Evolutionary conservation across 2,329 filamentous ascomycete species (phyloP), one percentile per base, ranked within the genome.

Genomic region (Neofusicoccum sp.): DNA sequence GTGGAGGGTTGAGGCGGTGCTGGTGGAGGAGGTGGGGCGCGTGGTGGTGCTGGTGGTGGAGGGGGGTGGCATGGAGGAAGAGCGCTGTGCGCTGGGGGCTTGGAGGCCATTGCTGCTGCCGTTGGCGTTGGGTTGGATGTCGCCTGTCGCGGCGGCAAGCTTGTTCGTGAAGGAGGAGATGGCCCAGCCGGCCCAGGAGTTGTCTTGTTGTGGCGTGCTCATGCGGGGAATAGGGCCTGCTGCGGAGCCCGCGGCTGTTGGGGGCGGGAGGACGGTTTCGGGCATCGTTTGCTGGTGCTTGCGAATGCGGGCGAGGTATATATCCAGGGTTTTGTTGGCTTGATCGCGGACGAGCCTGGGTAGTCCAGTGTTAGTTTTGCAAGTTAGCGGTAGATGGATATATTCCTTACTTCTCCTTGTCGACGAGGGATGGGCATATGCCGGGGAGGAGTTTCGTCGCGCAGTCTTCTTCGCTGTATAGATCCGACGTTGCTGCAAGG

Each of bases 131-230:
- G 87, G 79, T 72, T 94, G 84, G 66, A 99, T 99, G 63, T 97
- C 90, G 16, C 95, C 95, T 7, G 90, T 90, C 0, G 92, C 93
- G 0, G 90, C 79, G 1, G 92, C 89, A 11, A 98, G 76, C 71
- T 97, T 97, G 77, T 98, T 98, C 1, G 95, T 98, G 74, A 99
- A 99, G 1, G 93, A 97, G 0, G 95, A 98, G 61, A 99, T 97
- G 1, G 95, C 95, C 95, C 95, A 99, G 11, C 95, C 95, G 1
- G 95, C 87, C 95, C 95, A 98, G 2, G 88, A 87, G 28, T 84
- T 81, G 44, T 89, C 84, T 43, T 84, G 85, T 65, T 92, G 90
- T 1, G 92, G 89, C 1, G 91, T 95, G 66, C 89, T 88, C 83
- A 96, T 95, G 37, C 92, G 86, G 1, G 91, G 89, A 0, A 85